A percentile compares a stretch with the other conserved stretches of the same genome.
Evolutionary conservation across 1,139 yeast genomes (phyloP).

Genomic region (Saccharomyces hybrid): DNA sequence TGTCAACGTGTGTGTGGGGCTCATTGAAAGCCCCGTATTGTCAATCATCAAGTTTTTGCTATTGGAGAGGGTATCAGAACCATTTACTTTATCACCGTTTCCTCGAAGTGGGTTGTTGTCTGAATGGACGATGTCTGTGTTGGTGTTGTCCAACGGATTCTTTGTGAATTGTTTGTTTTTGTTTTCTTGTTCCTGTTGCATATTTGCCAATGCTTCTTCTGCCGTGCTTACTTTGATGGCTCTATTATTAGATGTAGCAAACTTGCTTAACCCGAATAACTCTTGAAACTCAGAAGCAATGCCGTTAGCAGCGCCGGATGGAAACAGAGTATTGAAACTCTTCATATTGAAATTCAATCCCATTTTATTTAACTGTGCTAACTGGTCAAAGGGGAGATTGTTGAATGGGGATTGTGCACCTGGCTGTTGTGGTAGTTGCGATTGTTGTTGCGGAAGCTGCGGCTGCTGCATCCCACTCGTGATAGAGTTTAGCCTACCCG

Average conservation of each 20-base stretch:
- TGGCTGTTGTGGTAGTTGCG: conserved; percentile 2
- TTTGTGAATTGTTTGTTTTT: conserved; percentile 1
- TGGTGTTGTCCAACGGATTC: conserved; percentile 5
- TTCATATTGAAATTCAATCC: conserved; percentile 2
- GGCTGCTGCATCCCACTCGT: conserved; percentile 1
- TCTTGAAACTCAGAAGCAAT: conserved; percentile 28
- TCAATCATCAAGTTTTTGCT: background rate
- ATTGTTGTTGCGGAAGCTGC: conserved; percentile 1
- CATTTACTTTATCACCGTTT: background rate
- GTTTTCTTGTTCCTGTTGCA: conserved; percentile 23
- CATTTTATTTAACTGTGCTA: conserved; percentile 1
- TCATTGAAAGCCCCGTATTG: background rate
- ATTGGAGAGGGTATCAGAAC: background rate
- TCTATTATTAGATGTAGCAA: conserved; percentile 2
- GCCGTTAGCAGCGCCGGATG: conserved; percentile 26
- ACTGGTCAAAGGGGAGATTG: background rate
- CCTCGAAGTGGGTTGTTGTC: background rate
- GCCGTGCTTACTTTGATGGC: conserved; percentile 15
- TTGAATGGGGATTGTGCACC: background rate
- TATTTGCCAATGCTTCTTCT: conserved; percentile 20
- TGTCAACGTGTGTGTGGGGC: background rate
- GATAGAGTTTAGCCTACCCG: conserved; percentile 5
- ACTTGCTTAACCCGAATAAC: conserved; percentile 18
- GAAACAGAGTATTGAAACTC: conserved; percentile 4
- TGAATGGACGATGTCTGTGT: conserved; percentile 4